phyloP scores from a whole-genome alignment of 345 rosid genomes.

The Anacardium occidentale region DNA sequence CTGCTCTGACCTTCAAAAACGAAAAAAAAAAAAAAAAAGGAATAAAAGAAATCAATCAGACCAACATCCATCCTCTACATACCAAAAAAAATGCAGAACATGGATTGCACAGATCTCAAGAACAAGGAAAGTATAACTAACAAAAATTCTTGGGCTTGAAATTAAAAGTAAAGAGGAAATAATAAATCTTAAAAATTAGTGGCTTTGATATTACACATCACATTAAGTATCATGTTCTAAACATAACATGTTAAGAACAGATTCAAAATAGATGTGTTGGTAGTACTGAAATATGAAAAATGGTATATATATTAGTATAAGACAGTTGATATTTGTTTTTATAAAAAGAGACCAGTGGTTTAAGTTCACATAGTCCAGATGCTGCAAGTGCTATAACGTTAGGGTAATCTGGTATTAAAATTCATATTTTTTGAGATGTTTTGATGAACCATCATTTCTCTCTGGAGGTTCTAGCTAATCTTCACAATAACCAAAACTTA shows the following conservation, averaged over 20 bases:
- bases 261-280: not conserved
- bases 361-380: not conserved
- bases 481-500: not conserved
- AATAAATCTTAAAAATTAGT: conserved; percentile 1
- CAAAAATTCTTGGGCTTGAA: not conserved
- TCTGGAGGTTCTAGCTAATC: not conserved
- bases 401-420: not conserved
- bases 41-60: conserved; percentile 12
- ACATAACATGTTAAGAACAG: not conserved
- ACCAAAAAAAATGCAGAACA: not conserved
- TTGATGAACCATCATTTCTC: not conserved
- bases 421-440: not conserved
- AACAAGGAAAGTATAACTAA: not conserved
- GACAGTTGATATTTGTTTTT: not conserved
- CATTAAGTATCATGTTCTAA: not conserved
- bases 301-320: not conserved
- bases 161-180: not conserved
- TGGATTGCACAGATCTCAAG: not conserved
- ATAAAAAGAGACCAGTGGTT: not conserved
- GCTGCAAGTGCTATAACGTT: not conserved
- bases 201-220: not conserved
- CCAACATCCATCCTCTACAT: not conserved
- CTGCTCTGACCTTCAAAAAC: conserved; percentile 71
- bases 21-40: not conserved
- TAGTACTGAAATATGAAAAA: not conserved